Base-by-base conservation (phyloP, 208 protist species). In the Leishmania martiniquensis region DNA sequence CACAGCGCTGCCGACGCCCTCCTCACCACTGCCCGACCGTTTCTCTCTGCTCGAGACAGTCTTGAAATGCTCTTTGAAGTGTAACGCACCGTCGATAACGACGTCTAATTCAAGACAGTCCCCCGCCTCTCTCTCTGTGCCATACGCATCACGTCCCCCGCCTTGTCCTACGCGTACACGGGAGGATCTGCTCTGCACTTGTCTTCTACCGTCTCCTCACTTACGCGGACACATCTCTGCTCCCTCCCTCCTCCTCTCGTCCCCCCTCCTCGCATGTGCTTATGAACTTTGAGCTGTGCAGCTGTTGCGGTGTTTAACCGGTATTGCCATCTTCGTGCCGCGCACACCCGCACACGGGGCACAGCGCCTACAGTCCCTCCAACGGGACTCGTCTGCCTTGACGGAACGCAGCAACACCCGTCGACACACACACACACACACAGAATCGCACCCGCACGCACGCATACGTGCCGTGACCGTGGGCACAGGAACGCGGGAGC, bases 391-490 rank as follows among this genome's bases (percentile, higher is more conserved):
- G 15, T 45, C 45, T 37, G 62, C 32, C 37, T 67, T 67, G 15
- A 45, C 20, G 10, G 34, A 39, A 12, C 34, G 39, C 65, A 49
- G 39, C 17, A 44, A 32, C 52, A 39, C 59, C 7, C 59, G n/a
- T 20, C 10, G 29, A 65, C 59, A 42, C 59, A 63, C 47, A 60
- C 32, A 52, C 75, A 60, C 51, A 71, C 65, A 67, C 75, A 45
- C 51, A 73, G 1, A 62, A 10, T 20, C n/a, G 52, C 62, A 69
- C 37, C 51, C 34, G 29, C 45, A 34, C 49, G 52, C 20, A 57
- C 32, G 29, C 44, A 37, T 51, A 44, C 62, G 39, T 37, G 6
- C 9, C 37, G 39, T 22, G 25, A 20, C 54, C 6, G 49, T 13
- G 6, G 0, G 57, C 34, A 4, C 10, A 62, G 22, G 29, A 13